These are phyloP conservation scores for Penicillium steckii DNA, from an alignment of 495 filamentous ascomycete genomes.

Conservation along the genomic window DNA sequence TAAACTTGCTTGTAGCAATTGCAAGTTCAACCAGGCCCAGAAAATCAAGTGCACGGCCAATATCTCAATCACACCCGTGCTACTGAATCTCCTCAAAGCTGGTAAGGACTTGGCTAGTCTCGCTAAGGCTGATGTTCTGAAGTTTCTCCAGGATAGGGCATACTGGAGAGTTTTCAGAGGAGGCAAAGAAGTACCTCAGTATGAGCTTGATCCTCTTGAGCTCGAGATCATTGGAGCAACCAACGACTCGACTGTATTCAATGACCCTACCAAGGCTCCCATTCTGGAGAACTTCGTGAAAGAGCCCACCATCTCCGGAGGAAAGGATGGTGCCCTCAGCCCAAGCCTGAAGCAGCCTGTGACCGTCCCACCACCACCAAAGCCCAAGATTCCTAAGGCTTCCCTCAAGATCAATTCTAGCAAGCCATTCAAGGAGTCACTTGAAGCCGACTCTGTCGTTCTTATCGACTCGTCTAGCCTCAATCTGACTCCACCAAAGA, in stretches of 20 bases:
- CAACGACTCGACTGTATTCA: slow-evolving; percentile 5
- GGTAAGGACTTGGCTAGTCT: slow-evolving; percentile 3
- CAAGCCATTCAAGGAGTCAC: slow-evolving; percentile 2
- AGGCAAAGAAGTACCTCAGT: slow-evolving; percentile 2
- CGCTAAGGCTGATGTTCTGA: slow-evolving; percentile 2
- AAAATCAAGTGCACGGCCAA: slow-evolving; percentile 3
- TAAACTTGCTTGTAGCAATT: slow-evolving; percentile 8
- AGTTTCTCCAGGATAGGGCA: slow-evolving; percentile 1
- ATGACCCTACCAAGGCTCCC: slow-evolving; percentile 5
- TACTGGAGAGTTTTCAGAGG: slow-evolving; percentile 12
- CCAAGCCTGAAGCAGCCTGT: slow-evolving; percentile 7
- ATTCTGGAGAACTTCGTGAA: slow-evolving; percentile 5
- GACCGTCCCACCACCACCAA: not conserved
- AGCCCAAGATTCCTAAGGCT: slow-evolving; percentile 1
- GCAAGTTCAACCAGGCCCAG: slow-evolving; percentile 1
- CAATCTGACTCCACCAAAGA: not conserved
- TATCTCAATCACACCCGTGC: slow-evolving; percentile 9
- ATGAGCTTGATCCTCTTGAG: slow-evolving; percentile 3
- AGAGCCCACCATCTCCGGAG: slow-evolving; percentile 8
- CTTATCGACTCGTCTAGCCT: slow-evolving; percentile 4
- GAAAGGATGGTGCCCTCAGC: slow-evolving; percentile 5
- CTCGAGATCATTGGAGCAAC: slow-evolving; percentile 11
- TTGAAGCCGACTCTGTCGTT: slow-evolving; percentile 1
- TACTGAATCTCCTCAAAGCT: slow-evolving; percentile 5
- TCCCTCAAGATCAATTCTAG: not conserved